Conservation (phyloP, 441 rosid genomes). For the Gossypium schwendimanii region DNA sequence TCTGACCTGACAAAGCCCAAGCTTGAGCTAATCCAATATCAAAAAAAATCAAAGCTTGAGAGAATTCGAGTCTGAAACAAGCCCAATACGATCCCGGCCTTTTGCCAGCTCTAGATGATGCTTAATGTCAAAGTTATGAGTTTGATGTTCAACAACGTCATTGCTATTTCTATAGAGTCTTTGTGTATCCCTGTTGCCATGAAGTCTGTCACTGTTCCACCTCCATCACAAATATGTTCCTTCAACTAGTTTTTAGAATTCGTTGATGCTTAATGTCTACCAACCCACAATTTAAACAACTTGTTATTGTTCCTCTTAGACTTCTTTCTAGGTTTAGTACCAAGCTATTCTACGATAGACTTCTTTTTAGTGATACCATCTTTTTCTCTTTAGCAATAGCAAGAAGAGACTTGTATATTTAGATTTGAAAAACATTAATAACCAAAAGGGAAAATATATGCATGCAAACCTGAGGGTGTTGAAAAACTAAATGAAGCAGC, state of each 20-base stretch:
- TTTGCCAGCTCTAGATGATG: neutral
- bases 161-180: neutral
- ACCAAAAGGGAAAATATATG: neutral
- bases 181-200: too few relatives aligned
- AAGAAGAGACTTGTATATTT: neutral
- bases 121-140: neutral
- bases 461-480: neutral
- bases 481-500: neutral
- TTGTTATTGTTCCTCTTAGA: neutral
- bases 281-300: neutral
- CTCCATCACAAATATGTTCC: neutral
- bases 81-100: too few relatives aligned
- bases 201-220: too few relatives aligned
- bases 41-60: too few relatives aligned
- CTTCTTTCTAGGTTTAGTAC: neutral
- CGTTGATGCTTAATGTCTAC: constrained; percentile 7
- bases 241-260: constrained; percentile 3
- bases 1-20: too few relatives aligned
- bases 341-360: neutral
- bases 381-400: neutral
- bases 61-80: too few relatives aligned
- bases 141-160: neutral
- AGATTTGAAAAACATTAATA: neutral
- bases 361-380: neutral
- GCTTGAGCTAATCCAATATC: too few relatives aligned